Percentiles rank a stretch among this genome's conserved stretches.
Evolutionary conservation across 805 yeast species (phyloP).

Genomic region (Candida peoriensis): DNA sequence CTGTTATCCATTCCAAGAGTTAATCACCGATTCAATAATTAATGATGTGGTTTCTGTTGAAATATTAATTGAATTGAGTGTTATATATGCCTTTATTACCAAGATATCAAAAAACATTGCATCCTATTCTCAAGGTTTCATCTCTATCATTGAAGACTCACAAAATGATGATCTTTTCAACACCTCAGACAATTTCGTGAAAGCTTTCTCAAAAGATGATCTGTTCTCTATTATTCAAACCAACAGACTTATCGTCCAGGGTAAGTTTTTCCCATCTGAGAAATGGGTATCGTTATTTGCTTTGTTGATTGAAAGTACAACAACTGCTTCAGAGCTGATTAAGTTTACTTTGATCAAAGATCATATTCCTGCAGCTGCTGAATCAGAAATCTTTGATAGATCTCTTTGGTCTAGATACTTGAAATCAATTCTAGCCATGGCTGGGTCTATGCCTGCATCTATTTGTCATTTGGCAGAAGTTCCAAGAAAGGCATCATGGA

Average conservation of each 20-base stretch:
- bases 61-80: constrained; percentile 61
- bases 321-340: constrained; percentile 48
- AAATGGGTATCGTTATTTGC: constrained; percentile 73
- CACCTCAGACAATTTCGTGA: constrained; percentile 35
- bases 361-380: constrained; percentile 45
- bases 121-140: constrained; percentile 39
- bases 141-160: constrained; percentile 33
- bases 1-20: constrained; percentile 55
- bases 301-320: constrained; percentile 48
- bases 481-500: constrained; percentile 65
- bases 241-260: constrained; percentile 45
- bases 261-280: constrained; percentile 57
- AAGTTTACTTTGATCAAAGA: constrained; percentile 43
- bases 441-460: constrained; percentile 63
- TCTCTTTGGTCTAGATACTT: constrained; percentile 66
- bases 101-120: constrained; percentile 40
- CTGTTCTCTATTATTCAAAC: constrained; percentile 39
- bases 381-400: constrained; percentile 50
- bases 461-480: constrained; percentile 66
- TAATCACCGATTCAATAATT: constrained; percentile 69
- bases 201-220: constrained; percentile 37
- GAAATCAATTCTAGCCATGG: constrained; percentile 49
- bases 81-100: constrained; percentile 52
- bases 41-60: constrained; percentile 68
- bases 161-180: constrained; percentile 36